Conservation (phyloP, 164 flowering plant genomes). For the Vitis cinerea region DNA sequence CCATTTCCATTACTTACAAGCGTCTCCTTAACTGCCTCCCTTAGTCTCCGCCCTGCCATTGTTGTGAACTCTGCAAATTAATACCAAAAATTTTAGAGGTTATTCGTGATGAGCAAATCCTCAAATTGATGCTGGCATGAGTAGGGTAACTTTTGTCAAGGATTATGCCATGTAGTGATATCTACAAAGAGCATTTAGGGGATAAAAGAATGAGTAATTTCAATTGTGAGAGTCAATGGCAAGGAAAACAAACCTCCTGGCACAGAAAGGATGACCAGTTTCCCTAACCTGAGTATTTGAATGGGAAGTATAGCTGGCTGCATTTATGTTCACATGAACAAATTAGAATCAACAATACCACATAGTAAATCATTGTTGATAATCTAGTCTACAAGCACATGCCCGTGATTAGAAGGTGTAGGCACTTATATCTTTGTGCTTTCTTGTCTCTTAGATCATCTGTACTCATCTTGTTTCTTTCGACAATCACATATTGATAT, state of each 20-base stretch:
- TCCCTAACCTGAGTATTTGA: constrained; percentile 62
- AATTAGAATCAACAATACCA: too few relatives aligned
- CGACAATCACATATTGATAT: too few relatives aligned
- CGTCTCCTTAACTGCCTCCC: constrained; percentile 60
- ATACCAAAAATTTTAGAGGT: background rate
- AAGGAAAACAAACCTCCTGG: constrained; percentile 54
- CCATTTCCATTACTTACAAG: constrained; percentile 39
- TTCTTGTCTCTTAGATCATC: too few relatives aligned
- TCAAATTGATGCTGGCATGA: too few relatives aligned
- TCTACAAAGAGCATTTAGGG: too few relatives aligned
- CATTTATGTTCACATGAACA: background rate
- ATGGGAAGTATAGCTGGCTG: constrained; percentile 74
- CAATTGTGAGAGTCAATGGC: background rate
- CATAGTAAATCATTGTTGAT: too few relatives aligned
- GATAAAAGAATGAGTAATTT: background rate
- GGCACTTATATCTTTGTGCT: too few relatives aligned
- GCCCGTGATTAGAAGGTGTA: too few relatives aligned
- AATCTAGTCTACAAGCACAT: too few relatives aligned
- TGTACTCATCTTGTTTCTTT: too few relatives aligned
- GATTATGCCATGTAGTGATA: too few relatives aligned
- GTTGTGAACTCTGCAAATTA: constrained; percentile 56
- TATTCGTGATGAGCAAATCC: background rate
- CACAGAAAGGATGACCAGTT: constrained; percentile 55
- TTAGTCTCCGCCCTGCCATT: constrained; percentile 64
- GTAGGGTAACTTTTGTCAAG: too few relatives aligned